Evolutionary conservation across 2,329 filamentous ascomycete species (phyloP).

Genomic region (Sclerotiophoma versabilis): DNA sequence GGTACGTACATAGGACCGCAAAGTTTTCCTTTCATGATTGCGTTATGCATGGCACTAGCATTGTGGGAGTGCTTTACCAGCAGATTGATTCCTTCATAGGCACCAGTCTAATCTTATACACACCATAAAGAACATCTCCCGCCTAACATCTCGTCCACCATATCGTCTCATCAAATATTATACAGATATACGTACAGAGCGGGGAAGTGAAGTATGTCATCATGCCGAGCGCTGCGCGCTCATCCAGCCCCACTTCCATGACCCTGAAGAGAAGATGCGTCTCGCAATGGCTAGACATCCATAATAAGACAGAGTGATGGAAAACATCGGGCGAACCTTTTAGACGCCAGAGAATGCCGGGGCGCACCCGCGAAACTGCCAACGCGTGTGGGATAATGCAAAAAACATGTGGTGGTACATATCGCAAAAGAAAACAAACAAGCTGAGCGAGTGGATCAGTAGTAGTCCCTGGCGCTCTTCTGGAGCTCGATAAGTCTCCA

Average conservation of each 20-base stretch:
- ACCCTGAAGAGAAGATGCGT: conserved; percentile 15
- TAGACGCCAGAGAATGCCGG: conserved; percentile 45
- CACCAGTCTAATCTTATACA: conserved; percentile 4
- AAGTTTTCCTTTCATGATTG: no score
- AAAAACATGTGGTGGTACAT: conserved; percentile 30
- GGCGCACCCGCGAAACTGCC: conserved; percentile 20
- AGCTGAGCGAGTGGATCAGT: conserved; percentile 56
- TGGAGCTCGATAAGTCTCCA: conserved; percentile 99
- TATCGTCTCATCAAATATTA: conserved; percentile 9
- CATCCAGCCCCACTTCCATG: conserved; percentile 19
- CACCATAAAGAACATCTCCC: background rate
- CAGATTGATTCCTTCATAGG: background rate
- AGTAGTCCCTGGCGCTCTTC: conserved; percentile 94
- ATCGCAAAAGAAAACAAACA: conserved; percentile 4
- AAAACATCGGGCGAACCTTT: conserved; percentile 27
- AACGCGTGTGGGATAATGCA: conserved; percentile 22
- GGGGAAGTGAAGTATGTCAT: conserved; percentile 30
- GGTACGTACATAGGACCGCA: no score
- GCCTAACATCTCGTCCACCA: background rate
- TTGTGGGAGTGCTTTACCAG: background rate
- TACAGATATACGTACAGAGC: conserved; percentile 39
- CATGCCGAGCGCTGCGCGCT: conserved; percentile 25
- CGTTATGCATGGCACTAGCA: no score
- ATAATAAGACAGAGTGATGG: conserved; percentile 21
- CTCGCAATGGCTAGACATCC: conserved; percentile 14